phyloP scores from a whole-genome alignment of 257 asterid species.

The Nicotiana noctiflora region DNA sequence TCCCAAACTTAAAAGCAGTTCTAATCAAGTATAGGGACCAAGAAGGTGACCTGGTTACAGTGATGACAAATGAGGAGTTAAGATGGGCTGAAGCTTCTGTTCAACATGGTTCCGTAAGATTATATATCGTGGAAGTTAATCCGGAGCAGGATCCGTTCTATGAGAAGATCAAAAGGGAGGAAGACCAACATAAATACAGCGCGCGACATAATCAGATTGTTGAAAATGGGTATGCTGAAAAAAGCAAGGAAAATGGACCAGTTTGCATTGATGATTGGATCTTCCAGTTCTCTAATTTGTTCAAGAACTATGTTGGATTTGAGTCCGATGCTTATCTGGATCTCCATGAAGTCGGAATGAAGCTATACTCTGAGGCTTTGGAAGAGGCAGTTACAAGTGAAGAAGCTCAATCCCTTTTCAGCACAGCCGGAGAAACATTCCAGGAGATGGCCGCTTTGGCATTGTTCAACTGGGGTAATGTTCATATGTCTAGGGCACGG shows the following conservation, averaged over 20 bases:
- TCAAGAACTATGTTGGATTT: slow-evolving; percentile 64
- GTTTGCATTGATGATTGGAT: slow-evolving; percentile 73
- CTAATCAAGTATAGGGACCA: slow-evolving; percentile 79
- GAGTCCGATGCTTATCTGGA: slow-evolving; percentile 68
- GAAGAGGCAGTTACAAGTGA: slow-evolving; percentile 76
- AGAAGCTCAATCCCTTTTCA: slow-evolving; percentile 69
- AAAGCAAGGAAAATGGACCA: slow-evolving; percentile 31
- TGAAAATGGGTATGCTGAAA: slow-evolving; percentile 34
- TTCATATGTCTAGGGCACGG: slow-evolving; percentile 73
- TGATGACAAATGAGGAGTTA: slow-evolving; percentile 68
- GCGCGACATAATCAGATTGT: slow-evolving; percentile 10
- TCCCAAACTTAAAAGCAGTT: slow-evolving; percentile 42
- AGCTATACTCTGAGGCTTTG: slow-evolving; percentile 68
- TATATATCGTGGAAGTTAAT: slow-evolving; percentile 56
- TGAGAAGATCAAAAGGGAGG: slow-evolving; percentile 24
- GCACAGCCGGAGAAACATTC: slow-evolving; percentile 59
- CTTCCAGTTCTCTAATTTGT: slow-evolving; percentile 61
- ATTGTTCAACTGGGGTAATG: slow-evolving; percentile 82
- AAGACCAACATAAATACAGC: slow-evolving; percentile 8
- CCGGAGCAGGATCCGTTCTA: slow-evolving; percentile 65
- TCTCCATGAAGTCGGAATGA: slow-evolving; percentile 69
- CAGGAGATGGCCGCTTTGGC: slow-evolving; percentile 86
- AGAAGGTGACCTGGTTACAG: slow-evolving; percentile 84
- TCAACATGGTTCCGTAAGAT: slow-evolving; percentile 53
- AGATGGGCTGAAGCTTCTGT: slow-evolving; percentile 75